Conservation (phyloP, 352 stramenopile species). For the Phytophthora sp. region DNA sequence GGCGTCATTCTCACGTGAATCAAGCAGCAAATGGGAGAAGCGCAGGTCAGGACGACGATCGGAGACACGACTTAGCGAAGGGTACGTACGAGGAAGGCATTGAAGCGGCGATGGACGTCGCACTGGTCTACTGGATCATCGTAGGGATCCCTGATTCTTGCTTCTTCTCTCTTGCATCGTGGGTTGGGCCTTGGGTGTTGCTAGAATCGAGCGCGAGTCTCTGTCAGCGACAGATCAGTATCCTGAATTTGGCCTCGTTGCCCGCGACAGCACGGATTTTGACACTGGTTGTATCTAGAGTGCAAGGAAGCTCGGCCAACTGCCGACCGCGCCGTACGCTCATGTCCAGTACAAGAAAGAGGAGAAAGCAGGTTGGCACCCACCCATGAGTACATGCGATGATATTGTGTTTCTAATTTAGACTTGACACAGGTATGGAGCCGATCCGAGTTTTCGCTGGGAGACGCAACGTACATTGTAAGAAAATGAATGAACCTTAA, state of each 20-base stretch:
- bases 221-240: conserved; percentile 34
- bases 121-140: conserved; percentile 30
- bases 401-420: conserved; percentile 43
- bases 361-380: conserved; percentile 35
- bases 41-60: conserved; percentile 38
- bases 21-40: conserved; percentile 43
- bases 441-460: conserved; percentile 34
- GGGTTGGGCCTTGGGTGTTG: conserved; percentile 29
- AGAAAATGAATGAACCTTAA: conserved; percentile 50
- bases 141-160: conserved; percentile 35
- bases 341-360: conserved; percentile 41
- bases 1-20: conserved; percentile 24
- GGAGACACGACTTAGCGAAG: conserved; percentile 39
- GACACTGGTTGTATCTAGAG: conserved; percentile 48
- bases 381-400: conserved; percentile 22
- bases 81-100: conserved; percentile 46
- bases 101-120: conserved; percentile 31
- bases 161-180: conserved; percentile 36
- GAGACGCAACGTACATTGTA: conserved; percentile 41
- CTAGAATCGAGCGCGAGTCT: conserved; percentile 38
- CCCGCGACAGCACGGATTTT: conserved; percentile 46
- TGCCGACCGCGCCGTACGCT: conserved; percentile 2
- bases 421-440: conserved; percentile 37
- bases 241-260: conserved; percentile 36
- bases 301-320: conserved; percentile 12